Base-by-base conservation (phyloP, 164 flowering plant genomes). In the Stephania cephalantha region DNA sequence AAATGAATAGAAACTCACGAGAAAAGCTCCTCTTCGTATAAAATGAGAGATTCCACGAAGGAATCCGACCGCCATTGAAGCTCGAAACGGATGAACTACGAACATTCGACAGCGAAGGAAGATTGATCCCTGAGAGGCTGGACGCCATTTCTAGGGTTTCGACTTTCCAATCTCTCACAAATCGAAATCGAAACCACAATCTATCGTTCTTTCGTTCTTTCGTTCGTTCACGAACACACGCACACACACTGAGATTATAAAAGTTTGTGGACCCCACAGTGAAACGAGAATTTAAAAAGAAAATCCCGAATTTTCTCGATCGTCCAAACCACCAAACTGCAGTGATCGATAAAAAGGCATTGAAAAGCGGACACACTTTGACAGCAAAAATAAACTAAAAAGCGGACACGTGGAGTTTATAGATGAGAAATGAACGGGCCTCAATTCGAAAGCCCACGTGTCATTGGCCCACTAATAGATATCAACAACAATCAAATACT, bases 91-190 rank as follows among this genome's bases (percentile, higher is more conserved):
- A 61, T 3, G 81, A 72, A 74, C 64, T 69, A 66, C 68, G 72
- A 12, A 76, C 29, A 4, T 77, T 50, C 10, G 80, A 66, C 48
- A 80, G 74, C 48, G 25, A 31, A 29, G 83, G 84, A 20, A 81
- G 66, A 2, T 78, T 74, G 58, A 84, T 77, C 65, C 83, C 81
- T 5, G 85, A 77, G 0, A 79, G 58, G n/a, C 85, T 68, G 20
- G 75, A 82, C 9, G 78, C 82, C 85, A 84, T 80, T 50, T 75
- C 71, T 75, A 72, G 80, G 80, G 77, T 75, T 71, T 8, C 45
- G 25, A 25, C 25, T 25, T 25, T 25, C 25, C 0, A 25, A 25
- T 25, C 25, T 25, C 25, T 25, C 25, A 25, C 25, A 25, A 25
- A 25, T 25, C 25, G 25, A 25, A 25, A 25, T 25, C 25, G 0